phyloP scores from a whole-genome alignment of 129 eudicot species.

The Lonicera japonica region DNA sequence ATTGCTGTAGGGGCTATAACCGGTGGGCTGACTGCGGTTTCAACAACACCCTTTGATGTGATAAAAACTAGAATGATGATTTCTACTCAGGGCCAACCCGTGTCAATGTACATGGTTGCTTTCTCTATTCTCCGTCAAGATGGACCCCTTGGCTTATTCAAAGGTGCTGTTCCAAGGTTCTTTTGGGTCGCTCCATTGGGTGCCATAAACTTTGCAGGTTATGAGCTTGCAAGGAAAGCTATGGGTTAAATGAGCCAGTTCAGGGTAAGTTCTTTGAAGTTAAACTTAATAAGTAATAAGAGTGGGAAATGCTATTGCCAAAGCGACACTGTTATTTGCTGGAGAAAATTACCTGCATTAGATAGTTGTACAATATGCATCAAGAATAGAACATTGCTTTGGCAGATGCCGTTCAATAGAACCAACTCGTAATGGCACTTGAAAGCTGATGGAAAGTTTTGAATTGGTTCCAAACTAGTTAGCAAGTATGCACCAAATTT shows the following conservation, averaged over 20 bases:
- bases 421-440: constrained; percentile 11
- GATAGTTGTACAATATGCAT: no score
- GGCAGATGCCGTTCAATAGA: no score
- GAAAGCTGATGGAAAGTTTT: constrained; percentile 36
- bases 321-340: no score
- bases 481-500: constrained; percentile 18
- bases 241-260: constrained; percentile 29
- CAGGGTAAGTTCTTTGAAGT: not conserved
- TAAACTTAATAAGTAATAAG: no score
- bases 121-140: constrained; percentile 71
- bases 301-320: no score
- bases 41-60: constrained; percentile 93
- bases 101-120: constrained; percentile 64
- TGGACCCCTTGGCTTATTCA: constrained; percentile 88
- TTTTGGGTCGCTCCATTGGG: constrained; percentile 98
- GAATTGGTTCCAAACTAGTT: constrained; percentile 26
- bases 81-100: constrained; percentile 72
- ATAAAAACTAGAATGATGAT: constrained; percentile 96
- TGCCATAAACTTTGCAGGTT: constrained; percentile 97
- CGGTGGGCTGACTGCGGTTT: constrained; percentile 87
- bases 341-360: no score
- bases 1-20: constrained; percentile 88
- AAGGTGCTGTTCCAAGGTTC: constrained; percentile 92
- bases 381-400: no score
- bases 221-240: constrained; percentile 89